Evolutionary conservation across 2,329 filamentous ascomycete genomes (phyloP).

Genomic region (Drechslera avenae): DNA sequence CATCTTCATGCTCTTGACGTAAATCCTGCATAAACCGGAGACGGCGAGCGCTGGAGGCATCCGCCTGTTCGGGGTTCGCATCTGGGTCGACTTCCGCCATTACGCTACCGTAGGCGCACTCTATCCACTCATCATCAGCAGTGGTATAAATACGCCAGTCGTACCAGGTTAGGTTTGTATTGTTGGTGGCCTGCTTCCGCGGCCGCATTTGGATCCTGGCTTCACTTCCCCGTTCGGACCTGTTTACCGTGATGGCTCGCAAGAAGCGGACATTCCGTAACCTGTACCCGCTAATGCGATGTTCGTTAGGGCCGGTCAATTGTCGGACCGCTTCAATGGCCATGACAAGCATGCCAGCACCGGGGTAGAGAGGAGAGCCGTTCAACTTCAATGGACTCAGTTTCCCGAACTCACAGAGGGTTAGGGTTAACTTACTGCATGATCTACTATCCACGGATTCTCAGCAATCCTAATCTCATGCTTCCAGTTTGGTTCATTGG

Average conservation of each 20-base stretch:
- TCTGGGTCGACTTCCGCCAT: neutral
- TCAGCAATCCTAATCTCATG: neutral
- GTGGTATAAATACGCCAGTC: constrained; percentile 12
- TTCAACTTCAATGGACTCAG: constrained; percentile 40
- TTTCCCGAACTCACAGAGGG: constrained; percentile 19
- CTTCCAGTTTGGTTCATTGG: neutral
- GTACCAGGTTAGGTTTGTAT: neutral
- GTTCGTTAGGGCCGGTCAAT: neutral
- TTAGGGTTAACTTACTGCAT: constrained; percentile 1
- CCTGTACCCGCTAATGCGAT: constrained; percentile 11
- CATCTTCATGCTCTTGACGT: constrained; percentile 2
- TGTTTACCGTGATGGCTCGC: constrained; percentile 14
- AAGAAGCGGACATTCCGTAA: constrained; percentile 12
- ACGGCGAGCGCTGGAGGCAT: no score
- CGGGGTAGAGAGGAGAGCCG: constrained; percentile 33
- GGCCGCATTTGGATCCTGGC: constrained; percentile 10
- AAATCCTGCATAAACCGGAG: neutral
- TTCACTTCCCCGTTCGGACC: constrained; percentile 10
- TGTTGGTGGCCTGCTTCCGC: neutral
- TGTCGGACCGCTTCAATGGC: constrained; percentile 41
- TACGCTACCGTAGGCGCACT: constrained; percentile 10
- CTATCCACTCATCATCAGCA: constrained; percentile 9
- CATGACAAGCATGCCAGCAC: constrained; percentile 41
- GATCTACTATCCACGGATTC: neutral
- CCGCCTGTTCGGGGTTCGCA: no score